A percentile compares a stretch with the other conserved stretches of the same genome.
phyloP scores from a whole-genome alignment of 208 protist genomes.

The Spongospora subterranea region DNA sequence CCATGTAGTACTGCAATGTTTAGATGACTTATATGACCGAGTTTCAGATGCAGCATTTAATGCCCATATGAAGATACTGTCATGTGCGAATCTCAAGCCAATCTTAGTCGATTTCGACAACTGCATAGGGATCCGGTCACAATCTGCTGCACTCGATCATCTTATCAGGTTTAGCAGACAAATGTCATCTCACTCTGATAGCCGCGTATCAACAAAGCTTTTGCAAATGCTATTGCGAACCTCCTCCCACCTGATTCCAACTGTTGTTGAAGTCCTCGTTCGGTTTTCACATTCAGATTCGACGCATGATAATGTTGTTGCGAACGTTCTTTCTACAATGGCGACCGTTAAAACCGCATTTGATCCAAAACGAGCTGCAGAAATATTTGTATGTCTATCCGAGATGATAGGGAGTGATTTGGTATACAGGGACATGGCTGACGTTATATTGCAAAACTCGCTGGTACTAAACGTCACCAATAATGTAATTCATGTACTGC shows the following conservation, averaged over 20 bases:
- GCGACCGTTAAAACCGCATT: too few relatives aligned
- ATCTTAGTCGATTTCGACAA: background rate
- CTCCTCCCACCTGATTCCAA: background rate
- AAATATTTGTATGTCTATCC: too few relatives aligned
- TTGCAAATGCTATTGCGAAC: background rate
- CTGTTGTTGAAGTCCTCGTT: background rate
- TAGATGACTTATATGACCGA: background rate
- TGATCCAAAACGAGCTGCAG: too few relatives aligned
- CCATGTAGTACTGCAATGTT: background rate
- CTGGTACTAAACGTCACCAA: background rate
- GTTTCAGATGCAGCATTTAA: background rate
- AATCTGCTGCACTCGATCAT: background rate
- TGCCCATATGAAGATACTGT: background rate
- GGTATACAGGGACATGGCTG: background rate
- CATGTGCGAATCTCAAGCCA: background rate
- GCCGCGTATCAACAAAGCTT: background rate
- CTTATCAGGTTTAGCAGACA: background rate
- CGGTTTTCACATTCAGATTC: background rate
- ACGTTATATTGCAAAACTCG: background rate
- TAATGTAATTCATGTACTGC: background rate
- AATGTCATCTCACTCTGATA: background rate
- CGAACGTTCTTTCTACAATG: background rate
- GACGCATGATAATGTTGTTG: background rate
- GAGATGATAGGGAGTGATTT: too few relatives aligned
- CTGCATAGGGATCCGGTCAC: background rate